Conservation (phyloP, 257 asterid species). For the Leonotis leonurus region DNA sequence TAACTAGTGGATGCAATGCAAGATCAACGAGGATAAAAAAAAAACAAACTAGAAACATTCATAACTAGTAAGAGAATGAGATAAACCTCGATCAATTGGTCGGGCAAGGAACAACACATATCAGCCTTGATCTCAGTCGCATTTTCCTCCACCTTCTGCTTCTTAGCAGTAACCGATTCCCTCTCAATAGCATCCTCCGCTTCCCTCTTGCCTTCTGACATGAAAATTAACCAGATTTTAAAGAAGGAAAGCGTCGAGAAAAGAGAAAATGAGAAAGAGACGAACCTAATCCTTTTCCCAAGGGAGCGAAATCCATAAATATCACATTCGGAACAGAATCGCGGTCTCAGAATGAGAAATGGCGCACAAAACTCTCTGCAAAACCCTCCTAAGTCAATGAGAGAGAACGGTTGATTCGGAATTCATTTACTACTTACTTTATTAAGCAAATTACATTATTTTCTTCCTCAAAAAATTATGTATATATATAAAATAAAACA, state of each 20-base stretch:
- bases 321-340: too few species aligned
- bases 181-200: slow-evolving; percentile 26
- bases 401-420: too few species aligned
- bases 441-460: too few species aligned
- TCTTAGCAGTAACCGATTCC: slow-evolving; percentile 21
- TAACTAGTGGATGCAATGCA: background rate
- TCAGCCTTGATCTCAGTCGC: slow-evolving; percentile 25
- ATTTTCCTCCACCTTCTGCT: slow-evolving; percentile 31
- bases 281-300: background rate
- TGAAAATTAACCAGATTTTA: background rate
- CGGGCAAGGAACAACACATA: too few species aligned
- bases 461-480: too few species aligned
- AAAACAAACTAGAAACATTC: background rate
- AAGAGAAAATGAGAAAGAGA: background rate
- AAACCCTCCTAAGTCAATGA: too few species aligned
- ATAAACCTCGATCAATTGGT: slow-evolving; percentile 21
- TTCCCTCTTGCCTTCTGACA: slow-evolving; percentile 34
- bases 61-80: background rate
- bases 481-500: too few species aligned
- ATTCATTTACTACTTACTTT: too few species aligned
- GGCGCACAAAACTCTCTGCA: too few species aligned
- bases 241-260: background rate
- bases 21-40: background rate
- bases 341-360: too few species aligned
- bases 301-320: background rate